phyloP scores from a whole-genome alignment of 106 monocot species.

The Dioscorea zingiberensis region DNA sequence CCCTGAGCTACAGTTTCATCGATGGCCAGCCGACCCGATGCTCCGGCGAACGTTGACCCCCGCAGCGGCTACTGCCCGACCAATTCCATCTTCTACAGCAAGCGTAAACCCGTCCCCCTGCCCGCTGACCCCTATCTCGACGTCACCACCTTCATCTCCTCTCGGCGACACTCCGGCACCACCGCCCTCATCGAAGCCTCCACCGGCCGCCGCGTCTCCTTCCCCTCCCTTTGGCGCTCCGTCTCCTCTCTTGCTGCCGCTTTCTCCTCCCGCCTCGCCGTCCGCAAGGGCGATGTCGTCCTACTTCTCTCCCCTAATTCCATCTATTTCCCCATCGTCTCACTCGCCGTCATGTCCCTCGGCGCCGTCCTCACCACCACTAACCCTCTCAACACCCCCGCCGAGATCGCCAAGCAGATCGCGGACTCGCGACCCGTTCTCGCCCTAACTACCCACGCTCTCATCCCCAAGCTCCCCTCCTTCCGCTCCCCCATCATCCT shows the following conservation, averaged over 20 bases:
- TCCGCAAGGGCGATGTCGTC: constrained; percentile 58
- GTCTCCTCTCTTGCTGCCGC: constrained; percentile 39
- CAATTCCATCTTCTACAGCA: constrained; percentile 60
- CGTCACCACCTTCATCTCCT: constrained; percentile 70
- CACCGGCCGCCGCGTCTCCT: constrained; percentile 61
- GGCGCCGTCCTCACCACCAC: constrained; percentile 87
- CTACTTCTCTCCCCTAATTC: constrained; percentile 85
- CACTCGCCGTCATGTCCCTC: constrained; percentile 78
- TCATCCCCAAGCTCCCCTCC: constrained; percentile 47
- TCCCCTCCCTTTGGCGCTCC: constrained; percentile 52
- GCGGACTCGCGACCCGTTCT: constrained; percentile 47
- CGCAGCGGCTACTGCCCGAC: constrained; percentile 65
- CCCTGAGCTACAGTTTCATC: too few species aligned
- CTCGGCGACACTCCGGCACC: constrained; percentile 48
- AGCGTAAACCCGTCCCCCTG: constrained; percentile 52
- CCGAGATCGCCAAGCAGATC: constrained; percentile 70
- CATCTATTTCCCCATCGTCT: constrained; percentile 72
- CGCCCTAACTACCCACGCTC: constrained; percentile 50
- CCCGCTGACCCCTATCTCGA: constrained; percentile 38
- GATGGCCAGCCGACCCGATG: too few species aligned
- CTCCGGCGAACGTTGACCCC: constrained; percentile 36
- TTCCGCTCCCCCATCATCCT: constrained; percentile 40
- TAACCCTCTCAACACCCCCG: constrained; percentile 82
- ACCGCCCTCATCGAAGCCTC: constrained; percentile 84
- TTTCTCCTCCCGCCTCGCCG: constrained; percentile 30